Base-by-base conservation (phyloP, 495 filamentous ascomycete genomes). In the Astrothelium macrocarpum region DNA sequence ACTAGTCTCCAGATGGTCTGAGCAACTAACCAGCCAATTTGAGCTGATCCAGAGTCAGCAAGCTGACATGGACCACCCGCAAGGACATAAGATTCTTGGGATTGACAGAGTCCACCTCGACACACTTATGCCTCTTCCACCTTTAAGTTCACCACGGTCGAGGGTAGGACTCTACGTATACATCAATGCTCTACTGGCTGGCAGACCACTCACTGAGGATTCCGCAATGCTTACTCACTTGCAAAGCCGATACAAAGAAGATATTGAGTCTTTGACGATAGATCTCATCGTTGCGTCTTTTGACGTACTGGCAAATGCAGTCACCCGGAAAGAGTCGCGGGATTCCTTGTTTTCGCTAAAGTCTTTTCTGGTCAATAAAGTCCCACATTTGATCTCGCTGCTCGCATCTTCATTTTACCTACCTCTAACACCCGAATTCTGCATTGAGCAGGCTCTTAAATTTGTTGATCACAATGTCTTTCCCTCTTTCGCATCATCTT, bases 151-250 rank as follows among this genome's bases (percentile, higher is more conserved):
- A 29, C 26, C 49, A 10, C 25, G 16, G 9, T 87, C 91, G n/a
- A 82, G 92, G 77, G 92, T 91, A 59, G 90, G 90, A 53, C 78
- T 97, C 66, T 97, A 92, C 73, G 80, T 97, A n/a, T 97, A 93
- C 72, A 78, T 98, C 32, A 91, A 90, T 72, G 85, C 91, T 56
- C 80, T 89, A 77, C 89, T 96, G 78, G 71, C 81, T 43, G 90
- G 86, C 14, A 82, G 90, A 46, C 95, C 94, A 5, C 75, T 92
- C 53, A 84, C 93, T 56, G 91, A 96, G 69, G 92, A 98, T 68
- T 78, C 78, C 59, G 81, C 83, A 34, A 78, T 97, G 9, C 84
- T 90, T 65, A 87, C 80, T 53, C 93, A 93, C 72, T 75, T 98
- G 23, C 83, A 88, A 64, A 86, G 87, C 71, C 82, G 93, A 72